These are phyloP conservation scores for Venturiaceae sp. DNA, from an alignment of 2,329 filamentous ascomycete genomes.

Conservation along the genomic window DNA sequence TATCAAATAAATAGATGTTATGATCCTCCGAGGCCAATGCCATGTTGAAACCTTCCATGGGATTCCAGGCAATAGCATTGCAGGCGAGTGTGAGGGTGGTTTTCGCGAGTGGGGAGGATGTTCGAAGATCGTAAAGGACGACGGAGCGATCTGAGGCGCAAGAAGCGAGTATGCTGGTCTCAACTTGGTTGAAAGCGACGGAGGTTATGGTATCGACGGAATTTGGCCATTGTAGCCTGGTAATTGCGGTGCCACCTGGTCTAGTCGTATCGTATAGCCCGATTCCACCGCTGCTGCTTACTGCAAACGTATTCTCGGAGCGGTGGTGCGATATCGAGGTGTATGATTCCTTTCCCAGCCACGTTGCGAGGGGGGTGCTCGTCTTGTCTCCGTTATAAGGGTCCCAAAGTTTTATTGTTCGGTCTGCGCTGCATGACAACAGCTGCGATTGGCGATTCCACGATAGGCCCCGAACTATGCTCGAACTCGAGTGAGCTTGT, in stretches of 20 bases:
- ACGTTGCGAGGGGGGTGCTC: constrained; percentile 68
- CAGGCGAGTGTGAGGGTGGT: constrained; percentile 72
- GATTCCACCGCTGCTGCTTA: constrained; percentile 61
- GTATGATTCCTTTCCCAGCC: constrained; percentile 75
- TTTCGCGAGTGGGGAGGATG: constrained; percentile 71
- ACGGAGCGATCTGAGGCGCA: constrained; percentile 77
- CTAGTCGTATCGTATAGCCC: constrained; percentile 83
- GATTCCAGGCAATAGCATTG: constrained; percentile 86
- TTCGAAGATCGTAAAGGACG: constrained; percentile 86
- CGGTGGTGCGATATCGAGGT: constrained; percentile 79
- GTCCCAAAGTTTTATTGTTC: constrained; percentile 83
- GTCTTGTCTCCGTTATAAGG: constrained; percentile 60
- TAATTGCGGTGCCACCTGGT: constrained; percentile 65
- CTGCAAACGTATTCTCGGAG: constrained; percentile 68
- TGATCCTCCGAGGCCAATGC: constrained; percentile 92
- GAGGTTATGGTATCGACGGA: constrained; percentile 82
- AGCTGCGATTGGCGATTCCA: constrained; percentile 84
- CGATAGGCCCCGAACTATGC: constrained; percentile 81
- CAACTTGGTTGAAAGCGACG: constrained; percentile 84
- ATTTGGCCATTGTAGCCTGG: constrained; percentile 80
- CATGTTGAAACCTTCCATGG: constrained; percentile 94
- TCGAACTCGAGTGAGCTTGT: constrained; percentile 84
- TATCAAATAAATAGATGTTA: constrained; percentile 88
- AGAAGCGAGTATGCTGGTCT: constrained; percentile 83
- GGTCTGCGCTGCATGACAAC: constrained; percentile 77